These are phyloP conservation scores for Entophlyctis luteolus DNA, from an alignment of 192 early-diverging fungal species.

Conservation along the genomic window DNA sequence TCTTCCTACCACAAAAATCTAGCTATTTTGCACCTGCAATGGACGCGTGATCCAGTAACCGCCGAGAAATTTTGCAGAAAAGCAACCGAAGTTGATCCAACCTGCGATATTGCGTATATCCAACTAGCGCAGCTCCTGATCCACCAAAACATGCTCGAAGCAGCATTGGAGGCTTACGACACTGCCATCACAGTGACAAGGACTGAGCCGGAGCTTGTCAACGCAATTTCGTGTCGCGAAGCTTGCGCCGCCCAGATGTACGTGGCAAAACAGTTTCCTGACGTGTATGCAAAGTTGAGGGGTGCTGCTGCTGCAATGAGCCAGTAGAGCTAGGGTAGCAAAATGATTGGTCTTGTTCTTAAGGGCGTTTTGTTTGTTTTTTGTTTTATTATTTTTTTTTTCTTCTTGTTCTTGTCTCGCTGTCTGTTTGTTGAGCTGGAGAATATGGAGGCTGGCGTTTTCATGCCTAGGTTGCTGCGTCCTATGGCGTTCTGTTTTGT, in stretches of 20 bases:
- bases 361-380: no score
- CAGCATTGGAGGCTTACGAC: slow-evolving; percentile 79
- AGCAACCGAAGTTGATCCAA: slow-evolving; percentile 87
- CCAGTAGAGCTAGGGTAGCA: no score
- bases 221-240: slow-evolving; percentile 60
- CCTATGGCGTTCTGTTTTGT: no score
- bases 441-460: no score
- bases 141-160: slow-evolving; percentile 72
- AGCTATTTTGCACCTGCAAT: slow-evolving; percentile 67
- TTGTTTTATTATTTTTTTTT: no score
- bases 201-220: slow-evolving; percentile 86
- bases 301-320: not conserved
- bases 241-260: slow-evolving; percentile 30
- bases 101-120: slow-evolving; percentile 91
- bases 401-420: no score
- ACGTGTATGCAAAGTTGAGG: slow-evolving; percentile 27
- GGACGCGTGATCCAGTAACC: slow-evolving; percentile 63
- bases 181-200: slow-evolving; percentile 72
- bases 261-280: slow-evolving; percentile 14
- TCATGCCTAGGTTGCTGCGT: no score
- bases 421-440: no score
- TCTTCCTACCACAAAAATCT: not conserved
- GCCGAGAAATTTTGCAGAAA: slow-evolving; percentile 73
- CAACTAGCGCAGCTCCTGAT: slow-evolving; percentile 65
- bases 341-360: no score